phyloP scores from a whole-genome alignment of 2,329 filamentous ascomycete species.

The Macrophomina phaseolina region DNA sequence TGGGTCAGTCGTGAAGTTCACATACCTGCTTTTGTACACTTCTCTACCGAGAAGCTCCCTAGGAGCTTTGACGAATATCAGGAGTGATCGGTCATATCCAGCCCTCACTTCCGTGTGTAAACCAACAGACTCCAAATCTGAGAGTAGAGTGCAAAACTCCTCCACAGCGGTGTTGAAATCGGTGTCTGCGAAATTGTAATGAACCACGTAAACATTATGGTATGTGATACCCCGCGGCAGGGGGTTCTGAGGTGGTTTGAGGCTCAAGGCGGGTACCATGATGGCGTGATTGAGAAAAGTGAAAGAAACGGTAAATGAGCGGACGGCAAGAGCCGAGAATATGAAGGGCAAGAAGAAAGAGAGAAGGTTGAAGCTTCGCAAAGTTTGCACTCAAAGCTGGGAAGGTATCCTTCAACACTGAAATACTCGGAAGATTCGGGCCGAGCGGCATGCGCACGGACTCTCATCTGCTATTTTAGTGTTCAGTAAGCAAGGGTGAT shows the following conservation, averaged over 20 bases:
- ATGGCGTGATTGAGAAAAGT: background rate
- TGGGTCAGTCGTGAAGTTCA: background rate
- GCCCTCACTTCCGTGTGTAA: slow-evolving; percentile 40
- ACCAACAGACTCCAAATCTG: slow-evolving; percentile 37
- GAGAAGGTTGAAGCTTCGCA: background rate
- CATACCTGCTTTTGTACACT: slow-evolving; percentile 41
- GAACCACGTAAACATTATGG: slow-evolving; percentile 42
- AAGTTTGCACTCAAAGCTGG: slow-evolving; percentile 9
- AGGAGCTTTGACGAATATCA: slow-evolving; percentile 40
- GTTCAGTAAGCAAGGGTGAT: slow-evolving; percentile 18
- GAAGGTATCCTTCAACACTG: slow-evolving; percentile 1
- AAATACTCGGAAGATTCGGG: slow-evolving; percentile 19
- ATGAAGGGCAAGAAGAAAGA: slow-evolving; percentile 2
- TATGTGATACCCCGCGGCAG: slow-evolving; percentile 18
- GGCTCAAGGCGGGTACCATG: slow-evolving; percentile 3
- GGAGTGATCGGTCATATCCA: slow-evolving; percentile 39
- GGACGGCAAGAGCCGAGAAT: slow-evolving; percentile 15
- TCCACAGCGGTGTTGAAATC: slow-evolving; percentile 33
- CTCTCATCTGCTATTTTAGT: background rate
- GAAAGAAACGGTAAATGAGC: slow-evolving; percentile 7
- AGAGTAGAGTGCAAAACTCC: slow-evolving; percentile 34
- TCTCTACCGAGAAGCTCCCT: slow-evolving; percentile 39
- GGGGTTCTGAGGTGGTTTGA: background rate
- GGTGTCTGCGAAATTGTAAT: slow-evolving; percentile 38
- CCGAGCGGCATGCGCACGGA: slow-evolving; percentile 25